Base-by-base conservation (phyloP, 1,284 basidiomycete species). In the Leucoagaricus sp. region DNA sequence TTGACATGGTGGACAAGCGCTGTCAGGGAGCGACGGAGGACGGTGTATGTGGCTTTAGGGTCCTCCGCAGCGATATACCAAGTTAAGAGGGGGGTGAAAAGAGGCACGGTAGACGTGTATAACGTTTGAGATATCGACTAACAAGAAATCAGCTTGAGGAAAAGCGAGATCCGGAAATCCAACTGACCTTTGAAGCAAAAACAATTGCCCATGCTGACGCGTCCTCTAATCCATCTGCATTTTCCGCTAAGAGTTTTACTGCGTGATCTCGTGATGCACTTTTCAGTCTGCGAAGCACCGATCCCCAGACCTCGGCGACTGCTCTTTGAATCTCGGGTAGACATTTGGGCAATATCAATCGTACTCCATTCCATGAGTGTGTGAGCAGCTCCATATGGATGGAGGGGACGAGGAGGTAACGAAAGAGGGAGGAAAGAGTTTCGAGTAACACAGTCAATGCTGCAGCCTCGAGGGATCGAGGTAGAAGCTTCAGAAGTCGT, bases 1-100 rank as follows among this genome's bases (percentile, higher is more conserved):
- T 87, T 86, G 63, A 87, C 87, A 66, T 95, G 91, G 67, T 95
- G 93, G 4, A 90, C 83, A 15, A 93, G 72, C 0, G 93, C 87
- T 0, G 91, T 95, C 4, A 92, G 70, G 2, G 88, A 75, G n/a
- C 90, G 82, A 4, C 87, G 84, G 25, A 90, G 65, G 15, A 91
- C 77, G 0, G 75, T 83, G 57, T 76, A 78, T 0, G 82, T 79
- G 7, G 66, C 60, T n/a, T 78, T 76, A 0, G 78, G 69, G 8
- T 72, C 65, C n/a, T 76, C 71, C 29, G 68, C 64, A 1, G 65
- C 61, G n/a, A 90, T 69, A 65, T 88, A 77, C 58, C 74, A 78
- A 3, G 72, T 67, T 7, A 91, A 61, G 0, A 94, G 72, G 0
- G 82, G 77, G 0, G 69, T 63, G 28, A 93, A 74, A 45, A 94